Evolutionary conservation across 2,329 filamentous ascomycete genomes (phyloP), one percentile per base, ranked within the genome.

Genomic region (Pseudogymnoascus sp.): DNA sequence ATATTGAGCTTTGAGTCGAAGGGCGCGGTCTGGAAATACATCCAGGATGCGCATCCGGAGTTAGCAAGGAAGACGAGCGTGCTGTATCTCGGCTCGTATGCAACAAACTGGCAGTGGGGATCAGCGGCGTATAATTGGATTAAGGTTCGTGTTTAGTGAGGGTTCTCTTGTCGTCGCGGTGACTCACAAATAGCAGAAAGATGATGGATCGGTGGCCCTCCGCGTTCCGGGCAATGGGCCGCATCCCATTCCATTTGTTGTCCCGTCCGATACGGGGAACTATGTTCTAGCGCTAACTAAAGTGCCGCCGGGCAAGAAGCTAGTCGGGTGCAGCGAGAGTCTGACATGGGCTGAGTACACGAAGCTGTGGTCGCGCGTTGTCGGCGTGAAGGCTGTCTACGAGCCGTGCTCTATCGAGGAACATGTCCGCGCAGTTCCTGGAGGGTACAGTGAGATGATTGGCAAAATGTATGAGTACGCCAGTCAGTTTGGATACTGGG

Each of bases 1-100:
- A 74, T 78, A 0, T 74, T 75, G 59, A 76, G 80, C 66, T 78
- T 77, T 63, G 75, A 79, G 42, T 68, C 71, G 11, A 80, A 80
- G 65, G 77, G 75, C 4, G 68, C 68, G 0, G 72, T 70, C 4
- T 70, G 67, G 1, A 66, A 70, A 2, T 77, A 77, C 56, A 66
- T 72, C 35, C 67, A 64, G 56, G 63, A 69, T 16, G 56, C 62
- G n/a, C 69, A 73, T 65, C 69, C 69, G 0, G 61, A 63, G 8
- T 63, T 76, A 35, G 70, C 68, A 31, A 65, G 62, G 40, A 73
- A 71, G 64, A 72, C 70, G 60, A 73, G 67, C 33, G 66, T 72
- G 35, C n/a, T 77, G 12, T 70, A 75, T 60, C 68, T 74, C 14
- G 73, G 73, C 3, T 67, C 65, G 40, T 73, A 73, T 59, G 56